Evolutionary conservation across 2,329 filamentous ascomycete species (phyloP).

Genomic region (Aspergillus sp.): DNA sequence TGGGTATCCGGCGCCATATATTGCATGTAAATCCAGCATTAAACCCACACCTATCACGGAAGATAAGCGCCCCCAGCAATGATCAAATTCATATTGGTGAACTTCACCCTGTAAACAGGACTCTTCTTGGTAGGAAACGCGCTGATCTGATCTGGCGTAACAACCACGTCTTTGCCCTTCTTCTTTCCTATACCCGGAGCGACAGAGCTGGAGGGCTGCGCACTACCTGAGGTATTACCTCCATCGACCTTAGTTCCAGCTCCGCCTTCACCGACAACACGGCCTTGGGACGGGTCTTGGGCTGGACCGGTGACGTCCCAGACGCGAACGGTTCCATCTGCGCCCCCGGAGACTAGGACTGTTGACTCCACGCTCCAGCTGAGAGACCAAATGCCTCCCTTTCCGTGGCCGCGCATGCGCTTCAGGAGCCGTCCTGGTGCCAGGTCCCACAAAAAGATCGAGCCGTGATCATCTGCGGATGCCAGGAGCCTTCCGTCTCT

Average conservation of each 20-base stretch:
- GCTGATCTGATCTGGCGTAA: slow-evolving; percentile 87
- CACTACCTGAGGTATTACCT: slow-evolving; percentile 42
- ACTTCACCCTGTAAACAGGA: slow-evolving; percentile 85
- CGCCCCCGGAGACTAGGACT: slow-evolving; percentile 80
- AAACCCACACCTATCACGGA: slow-evolving; percentile 31
- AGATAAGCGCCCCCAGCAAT: slow-evolving; percentile 70
- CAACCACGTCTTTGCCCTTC: slow-evolving; percentile 81
- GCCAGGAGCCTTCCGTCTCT: slow-evolving; percentile 87
- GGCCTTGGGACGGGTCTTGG: slow-evolving; percentile 51
- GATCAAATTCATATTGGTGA: slow-evolving; percentile 91
- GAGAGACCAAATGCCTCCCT: slow-evolving; percentile 87
- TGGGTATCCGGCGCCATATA: slow-evolving; percentile 15
- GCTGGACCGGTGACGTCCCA: slow-evolving; percentile 81
- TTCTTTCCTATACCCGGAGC: slow-evolving; percentile 50
- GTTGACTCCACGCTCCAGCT: slow-evolving; percentile 91
- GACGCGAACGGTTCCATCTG: slow-evolving; percentile 84
- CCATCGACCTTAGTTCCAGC: slow-evolving; percentile 47
- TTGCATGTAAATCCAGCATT: slow-evolving; percentile 7
- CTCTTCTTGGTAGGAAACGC: slow-evolving; percentile 96
- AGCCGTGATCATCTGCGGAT: slow-evolving; percentile 78
- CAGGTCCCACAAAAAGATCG: slow-evolving; percentile 91
- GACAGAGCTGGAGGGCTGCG: slow-evolving; percentile 39
- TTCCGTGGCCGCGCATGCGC: slow-evolving; percentile 86
- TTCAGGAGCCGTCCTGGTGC: slow-evolving; percentile 80
- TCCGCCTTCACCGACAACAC: slow-evolving; percentile 45